Base-by-base conservation (phyloP, 495 filamentous ascomycete genomes). In the Alectoria sarmentosa region DNA sequence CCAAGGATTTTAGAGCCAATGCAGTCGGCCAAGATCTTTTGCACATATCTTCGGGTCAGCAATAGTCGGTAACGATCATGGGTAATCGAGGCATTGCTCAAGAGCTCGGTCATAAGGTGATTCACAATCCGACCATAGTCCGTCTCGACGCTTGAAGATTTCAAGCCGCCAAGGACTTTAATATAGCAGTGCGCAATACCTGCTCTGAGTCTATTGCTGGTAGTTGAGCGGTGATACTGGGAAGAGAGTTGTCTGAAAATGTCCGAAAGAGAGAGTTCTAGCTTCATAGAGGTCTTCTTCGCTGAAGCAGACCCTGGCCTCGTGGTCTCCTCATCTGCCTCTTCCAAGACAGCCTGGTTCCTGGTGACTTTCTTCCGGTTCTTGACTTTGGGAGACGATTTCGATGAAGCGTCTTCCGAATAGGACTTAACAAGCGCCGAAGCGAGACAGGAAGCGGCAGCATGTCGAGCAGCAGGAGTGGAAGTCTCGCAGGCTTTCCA, bases 11-110 rank as follows among this genome's bases (percentile, higher is more conserved):
- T 84, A 55, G 82, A 82, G 9, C 92, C 92, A 72, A 98, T 80
- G 9, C 93, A 86, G 67, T 92, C 86, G 65, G 95, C 90, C 44
- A 98, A 75, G 30, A 97, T 85, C 42, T 87, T 86, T 66, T 90
- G 88, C 17, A 96, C 83, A 75, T 92, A 92, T 73, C 88, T 90
- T 62, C 94, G 83, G 13, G 91, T 91, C 58, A 89, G 89, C 14
- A 98, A 79, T 26, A 96, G 80, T 46, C 92, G 88, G 74, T 97
- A 96, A 28, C 94, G 86, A 72, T 96, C 96, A 67, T 89, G 87
- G 62, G 80, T 82, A 63, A 97, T 86, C 60, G 83, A 88, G 13
- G 83, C 82, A 69, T 89, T 84, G 66, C 90, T 89, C 52, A 97
- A 76, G 8, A 98, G 74, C 57, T 98, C 91, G 34, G 85, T 76